Base-by-base conservation (phyloP, 768 basidiomycete species). In the Boletus rubescentipes region DNA sequence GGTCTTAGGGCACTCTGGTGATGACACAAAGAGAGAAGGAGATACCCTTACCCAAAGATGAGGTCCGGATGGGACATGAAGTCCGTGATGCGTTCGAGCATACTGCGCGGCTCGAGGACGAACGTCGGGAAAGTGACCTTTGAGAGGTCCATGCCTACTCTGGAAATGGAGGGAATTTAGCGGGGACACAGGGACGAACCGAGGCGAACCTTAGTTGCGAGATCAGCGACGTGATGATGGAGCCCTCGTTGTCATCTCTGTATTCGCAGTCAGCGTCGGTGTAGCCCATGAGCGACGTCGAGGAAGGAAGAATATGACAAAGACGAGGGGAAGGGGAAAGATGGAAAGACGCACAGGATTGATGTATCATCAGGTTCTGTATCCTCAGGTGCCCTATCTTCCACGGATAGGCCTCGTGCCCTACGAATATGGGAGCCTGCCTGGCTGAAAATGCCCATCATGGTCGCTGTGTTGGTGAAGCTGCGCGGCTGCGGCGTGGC, bases 31-130 rank as follows among this genome's bases (percentile, higher is more conserved):
- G 49, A 51, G 32, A 46, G 39, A 35, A 20, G 15, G 47, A 41
- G 46, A 58, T 42, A 52, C 58, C 77, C 89, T 72, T 72, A 85
- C 93, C 92, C 91, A 74, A 96, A 96, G 64, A 98, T 83, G 67
- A 98, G 86, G 75, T 99, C 95, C 30, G 97, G 94, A 73, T 98
- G 97, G 52, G 93, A 89, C 88, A 98, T 95, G 74, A 99, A 99
- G 77, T 99, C 96, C 32, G 97, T 98, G 64, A 99, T 96, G 61
- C 97, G 86, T 76, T 99, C 97, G 44, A 98, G 83, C 89, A 98
- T 93, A 63, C 91, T 93, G 66, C 97, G 79, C 6, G 97, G 97
- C 74, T 99, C 96, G 53, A 99, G 84, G 0, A 99, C 96, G 65
- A 98, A 99, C 0, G 87, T 89, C 36, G 92, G 93, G 70, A 93